Evolutionary conservation across 352 stramenopile species (phyloP).

Genomic region (Globisporangium perplexum): DNA sequence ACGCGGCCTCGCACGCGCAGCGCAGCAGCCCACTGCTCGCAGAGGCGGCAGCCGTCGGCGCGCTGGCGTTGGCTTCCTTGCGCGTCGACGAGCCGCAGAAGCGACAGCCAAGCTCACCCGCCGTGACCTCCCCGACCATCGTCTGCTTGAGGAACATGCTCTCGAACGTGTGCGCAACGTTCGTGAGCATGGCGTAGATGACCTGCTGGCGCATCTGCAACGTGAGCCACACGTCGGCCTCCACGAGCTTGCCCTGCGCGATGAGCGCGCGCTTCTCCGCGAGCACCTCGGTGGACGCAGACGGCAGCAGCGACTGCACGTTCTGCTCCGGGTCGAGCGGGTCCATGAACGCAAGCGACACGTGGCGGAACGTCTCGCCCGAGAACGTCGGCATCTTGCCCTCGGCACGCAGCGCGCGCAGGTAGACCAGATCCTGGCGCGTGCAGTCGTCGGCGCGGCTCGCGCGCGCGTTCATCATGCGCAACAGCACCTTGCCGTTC

Average conservation of each 20-base stretch:
- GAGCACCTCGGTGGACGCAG: constrained; percentile 43
- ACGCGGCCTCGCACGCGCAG: constrained; percentile 68
- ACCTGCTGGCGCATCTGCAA: constrained; percentile 85
- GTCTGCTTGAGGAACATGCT: constrained; percentile 73
- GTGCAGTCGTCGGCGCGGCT: constrained; percentile 65
- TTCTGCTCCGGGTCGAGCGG: constrained; percentile 63
- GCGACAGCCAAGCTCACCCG: constrained; percentile 58
- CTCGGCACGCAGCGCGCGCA: constrained; percentile 46
- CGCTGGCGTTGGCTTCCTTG: constrained; percentile 5
- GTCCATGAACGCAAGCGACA: constrained; percentile 78
- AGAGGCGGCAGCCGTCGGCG: neutral
- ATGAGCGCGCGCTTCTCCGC: constrained; percentile 65
- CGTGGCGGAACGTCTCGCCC: constrained; percentile 68
- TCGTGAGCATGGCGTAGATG: constrained; percentile 73
- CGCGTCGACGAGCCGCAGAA: constrained; percentile 52
- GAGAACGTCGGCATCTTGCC: constrained; percentile 84
- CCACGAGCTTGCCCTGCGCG: constrained; percentile 64
- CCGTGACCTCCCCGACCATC: constrained; percentile 58
- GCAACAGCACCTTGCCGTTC: constrained; percentile 73
- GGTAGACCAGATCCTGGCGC: constrained; percentile 68
- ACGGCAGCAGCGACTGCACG: constrained; percentile 72
- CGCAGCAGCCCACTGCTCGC: constrained; percentile 28
- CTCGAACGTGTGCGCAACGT: constrained; percentile 81
- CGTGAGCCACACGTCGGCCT: constrained; percentile 80
- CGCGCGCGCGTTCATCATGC: constrained; percentile 70